Base-by-base conservation (phyloP, 768 basidiomycete species). In the Leccinum boreale region DNA sequence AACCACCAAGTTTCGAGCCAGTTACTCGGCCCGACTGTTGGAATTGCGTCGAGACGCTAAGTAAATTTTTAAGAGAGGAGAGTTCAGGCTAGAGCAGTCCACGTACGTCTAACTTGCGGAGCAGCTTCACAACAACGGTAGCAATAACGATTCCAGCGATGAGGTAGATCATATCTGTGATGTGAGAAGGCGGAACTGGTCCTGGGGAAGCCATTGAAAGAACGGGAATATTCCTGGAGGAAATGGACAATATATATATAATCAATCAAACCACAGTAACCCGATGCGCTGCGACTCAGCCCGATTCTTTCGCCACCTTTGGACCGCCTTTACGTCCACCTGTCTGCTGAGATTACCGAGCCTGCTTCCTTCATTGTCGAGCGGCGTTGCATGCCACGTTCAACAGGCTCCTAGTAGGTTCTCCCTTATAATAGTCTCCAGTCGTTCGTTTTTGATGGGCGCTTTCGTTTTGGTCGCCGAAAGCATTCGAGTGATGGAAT, bases 1-100 rank as follows among this genome's bases (percentile, higher is more conserved):
- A 12, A 14, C 45, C 45, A 46, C 45, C 45, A 46, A 21, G 42
- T 56, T 24, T 81, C 73, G 0, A 73, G 54, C 81, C 81, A 83
- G 28, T 66, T 46, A n/a, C 26, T 14, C 10, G 47, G 26, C 17
- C 47, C 26, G 10, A 49, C 26, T n/a, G 47, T 49, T 28, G 17
- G 26, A 11, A 49, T 28, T 49, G 26, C 47, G 5, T 49, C 17
- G 10, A 49, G 47, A 44, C 5, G 42, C 11, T 14, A 9, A 28
- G n/a, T n/a, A n/a, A 28, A 26, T 17, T 26, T 26, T 28, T n/a
- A 7, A 26, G 26, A 28, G 26, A 28, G 11, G 9, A 17, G 10
- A 49, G 26, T 26, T 49, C 7, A 14, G n/a, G 45, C 23, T 24
- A 23, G 11, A 10, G 19, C 45, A 23, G 35, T 14, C n/a, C 17